phyloP scores from a whole-genome alignment of 2,329 filamentous ascomycete genomes.

The Cladophialophora exuberans region DNA sequence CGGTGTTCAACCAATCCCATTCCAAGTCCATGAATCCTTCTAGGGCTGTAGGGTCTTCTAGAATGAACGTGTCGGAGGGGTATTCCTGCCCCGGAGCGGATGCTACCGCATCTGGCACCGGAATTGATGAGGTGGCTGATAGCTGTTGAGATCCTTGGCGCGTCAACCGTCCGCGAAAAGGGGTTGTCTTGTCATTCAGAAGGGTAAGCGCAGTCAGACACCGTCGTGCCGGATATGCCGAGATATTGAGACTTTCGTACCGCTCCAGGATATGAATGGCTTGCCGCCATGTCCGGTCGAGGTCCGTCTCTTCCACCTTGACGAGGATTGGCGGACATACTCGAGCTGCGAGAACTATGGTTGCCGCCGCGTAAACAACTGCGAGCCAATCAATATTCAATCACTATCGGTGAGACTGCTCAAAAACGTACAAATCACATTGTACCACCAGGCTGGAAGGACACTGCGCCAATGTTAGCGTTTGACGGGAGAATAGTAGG shows the following conservation, averaged over 20 bases:
- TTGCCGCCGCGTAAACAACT: not conserved
- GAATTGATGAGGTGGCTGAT: not conserved
- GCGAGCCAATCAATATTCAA: not conserved
- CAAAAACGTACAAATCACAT: not conserved
- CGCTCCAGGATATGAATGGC: not conserved
- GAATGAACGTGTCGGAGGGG: not conserved
- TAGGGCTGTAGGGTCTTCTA: not conserved
- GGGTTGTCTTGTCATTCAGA: not conserved
- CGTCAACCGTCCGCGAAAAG: not conserved
- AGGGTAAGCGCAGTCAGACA: not conserved
- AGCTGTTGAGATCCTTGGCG: not conserved
- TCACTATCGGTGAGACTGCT: not conserved
- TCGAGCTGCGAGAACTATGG: not conserved
- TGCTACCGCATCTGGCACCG: not conserved
- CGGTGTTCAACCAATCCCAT: not conserved
- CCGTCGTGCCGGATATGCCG: not conserved
- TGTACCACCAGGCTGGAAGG: not conserved
- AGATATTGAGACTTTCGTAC: not conserved
- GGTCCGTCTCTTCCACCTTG: not conserved
- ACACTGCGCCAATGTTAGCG: not conserved
- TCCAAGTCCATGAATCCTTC: not conserved
- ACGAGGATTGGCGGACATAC: not conserved
- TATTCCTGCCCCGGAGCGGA: not conserved
- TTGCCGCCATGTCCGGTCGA: not conserved
- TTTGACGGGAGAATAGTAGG: not conserved